These are phyloP conservation scores for Rutstroemia sp. DNA, from an alignment of 2,329 filamentous ascomycete genomes.

Conservation along the genomic window DNA sequence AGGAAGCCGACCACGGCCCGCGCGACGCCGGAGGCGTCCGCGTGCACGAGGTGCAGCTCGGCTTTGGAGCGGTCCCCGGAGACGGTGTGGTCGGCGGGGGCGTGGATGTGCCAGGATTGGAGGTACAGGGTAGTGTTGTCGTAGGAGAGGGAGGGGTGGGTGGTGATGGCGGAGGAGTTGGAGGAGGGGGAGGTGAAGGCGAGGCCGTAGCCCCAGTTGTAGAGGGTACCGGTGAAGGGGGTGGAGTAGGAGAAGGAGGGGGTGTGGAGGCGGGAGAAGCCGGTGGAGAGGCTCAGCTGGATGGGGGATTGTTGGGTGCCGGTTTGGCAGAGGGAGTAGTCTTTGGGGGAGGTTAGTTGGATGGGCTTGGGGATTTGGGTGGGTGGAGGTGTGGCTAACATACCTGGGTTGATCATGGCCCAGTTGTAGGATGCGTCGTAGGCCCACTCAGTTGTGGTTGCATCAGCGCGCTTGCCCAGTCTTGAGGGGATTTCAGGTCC, in stretches of 20 bases:
- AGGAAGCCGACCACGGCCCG: constrained; percentile 40
- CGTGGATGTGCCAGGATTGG: constrained; percentile 43
- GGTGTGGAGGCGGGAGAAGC: constrained; percentile 34
- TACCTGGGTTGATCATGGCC: constrained; percentile 31
- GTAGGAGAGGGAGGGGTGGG: constrained; percentile 36
- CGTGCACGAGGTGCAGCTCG: constrained; percentile 43
- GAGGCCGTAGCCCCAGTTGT: constrained; percentile 43
- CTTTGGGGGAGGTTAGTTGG: constrained; percentile 14
- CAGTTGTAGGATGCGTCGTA: constrained; percentile 35
- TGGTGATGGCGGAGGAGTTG: constrained; percentile 23
- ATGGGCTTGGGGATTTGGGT: not conserved
- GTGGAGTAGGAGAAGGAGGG: constrained; percentile 37
- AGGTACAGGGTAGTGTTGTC: constrained; percentile 41
- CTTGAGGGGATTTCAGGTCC: constrained; percentile 14
- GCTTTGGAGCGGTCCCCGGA: constrained; percentile 36
- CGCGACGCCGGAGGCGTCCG: constrained; percentile 34
- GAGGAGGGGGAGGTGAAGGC: constrained; percentile 34
- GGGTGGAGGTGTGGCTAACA: not conserved
- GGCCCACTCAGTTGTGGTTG: constrained; percentile 22
- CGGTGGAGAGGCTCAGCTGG: constrained; percentile 32
- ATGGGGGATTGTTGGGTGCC: constrained; percentile 45
- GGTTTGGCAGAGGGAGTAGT: constrained; percentile 40
- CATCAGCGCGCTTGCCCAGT: constrained; percentile 10
- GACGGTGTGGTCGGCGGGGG: constrained; percentile 42
- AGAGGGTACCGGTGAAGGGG: constrained; percentile 33